Evolutionary conservation across 495 filamentous ascomycete species (phyloP).

Genomic region (Penicillium cinerascens): DNA sequence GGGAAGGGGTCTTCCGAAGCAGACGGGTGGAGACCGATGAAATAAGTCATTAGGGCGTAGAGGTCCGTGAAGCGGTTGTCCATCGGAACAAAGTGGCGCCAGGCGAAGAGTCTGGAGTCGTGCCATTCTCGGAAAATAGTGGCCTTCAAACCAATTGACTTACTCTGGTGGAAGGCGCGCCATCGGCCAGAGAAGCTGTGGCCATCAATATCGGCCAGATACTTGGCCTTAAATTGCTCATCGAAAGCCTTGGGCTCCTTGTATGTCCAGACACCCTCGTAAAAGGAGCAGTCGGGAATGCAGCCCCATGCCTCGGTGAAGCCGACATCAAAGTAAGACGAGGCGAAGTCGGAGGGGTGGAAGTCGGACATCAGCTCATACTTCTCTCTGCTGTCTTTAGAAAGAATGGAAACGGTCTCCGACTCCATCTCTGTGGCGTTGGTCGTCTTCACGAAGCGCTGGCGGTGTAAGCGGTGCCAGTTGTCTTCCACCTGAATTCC

Average conservation of each 20-base stretch:
- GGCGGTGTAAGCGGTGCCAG: constrained; percentile 44
- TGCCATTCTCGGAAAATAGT: constrained; percentile 77
- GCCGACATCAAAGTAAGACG: constrained; percentile 41
- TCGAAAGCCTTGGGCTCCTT: constrained; percentile 28
- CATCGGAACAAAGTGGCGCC: constrained; percentile 82
- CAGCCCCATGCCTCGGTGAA: constrained; percentile 40
- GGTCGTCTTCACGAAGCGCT: constrained; percentile 46
- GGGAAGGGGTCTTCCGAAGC: constrained; percentile 5
- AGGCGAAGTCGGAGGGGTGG: constrained; percentile 22
- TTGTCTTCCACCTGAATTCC: constrained; percentile 28
- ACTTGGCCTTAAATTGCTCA: constrained; percentile 59
- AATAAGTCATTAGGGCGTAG: constrained; percentile 76
- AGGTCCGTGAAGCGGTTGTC: constrained; percentile 75
- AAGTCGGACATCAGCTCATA: constrained; percentile 27
- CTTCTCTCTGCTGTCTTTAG: constrained; percentile 17
- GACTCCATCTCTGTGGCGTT: constrained; percentile 57
- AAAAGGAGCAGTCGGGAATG: constrained; percentile 42
- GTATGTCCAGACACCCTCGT: constrained; percentile 27
- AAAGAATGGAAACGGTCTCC: constrained; percentile 18
- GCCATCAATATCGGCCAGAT: constrained; percentile 67
- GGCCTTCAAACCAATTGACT: constrained; percentile 64
- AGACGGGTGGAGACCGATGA: constrained; percentile 51
- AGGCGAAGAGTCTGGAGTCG: constrained; percentile 63
- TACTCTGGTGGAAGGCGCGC: constrained; percentile 62
- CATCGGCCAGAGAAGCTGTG: constrained; percentile 71